These are phyloP conservation scores for Phytopythium cucurbitacearum DNA, from an alignment of 352 stramenopile species.

Conservation along the genomic window DNA sequence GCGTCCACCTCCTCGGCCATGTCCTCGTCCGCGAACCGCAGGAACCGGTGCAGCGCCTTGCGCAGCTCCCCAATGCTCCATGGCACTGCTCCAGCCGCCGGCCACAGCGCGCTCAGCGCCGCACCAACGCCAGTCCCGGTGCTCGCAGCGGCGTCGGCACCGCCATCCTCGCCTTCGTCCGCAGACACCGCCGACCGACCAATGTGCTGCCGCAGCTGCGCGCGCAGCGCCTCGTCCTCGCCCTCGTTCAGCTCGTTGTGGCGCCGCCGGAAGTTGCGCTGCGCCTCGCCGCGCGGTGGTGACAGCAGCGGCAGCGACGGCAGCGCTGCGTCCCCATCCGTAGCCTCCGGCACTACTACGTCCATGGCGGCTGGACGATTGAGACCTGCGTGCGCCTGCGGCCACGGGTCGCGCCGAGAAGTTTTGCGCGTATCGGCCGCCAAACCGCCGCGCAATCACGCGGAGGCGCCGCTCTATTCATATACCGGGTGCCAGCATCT, in stretches of 20 bases:
- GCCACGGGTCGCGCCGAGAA: too few species aligned
- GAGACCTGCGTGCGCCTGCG: too few species aligned
- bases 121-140: constrained; percentile 7
- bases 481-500: too few species aligned
- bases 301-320: constrained; percentile 26
- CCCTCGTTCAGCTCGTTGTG: constrained; percentile 43
- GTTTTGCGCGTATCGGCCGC: too few species aligned
- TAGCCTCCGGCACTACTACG: constrained; percentile 7
- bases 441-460: too few species aligned
- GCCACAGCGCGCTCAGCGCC: constrained; percentile 18
- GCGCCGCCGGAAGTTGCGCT: constrained; percentile 29
- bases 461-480: too few species aligned
- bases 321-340: not conserved
- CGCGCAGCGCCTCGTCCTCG: constrained; percentile 37
- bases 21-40: constrained; percentile 46
- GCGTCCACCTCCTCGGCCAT: constrained; percentile 51
- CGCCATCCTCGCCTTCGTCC: not conserved
- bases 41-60: constrained; percentile 29
- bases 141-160: not conserved
- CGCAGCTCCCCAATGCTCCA: constrained; percentile 21
- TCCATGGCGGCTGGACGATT: constrained; percentile 11
- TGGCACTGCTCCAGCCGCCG: constrained; percentile 8
- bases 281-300: constrained; percentile 27
- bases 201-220: constrained; percentile 44
- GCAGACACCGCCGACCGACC: constrained; percentile 10